These are phyloP conservation scores for Albatrellus ellisii DNA, from an alignment of 768 basidiomycete species.

Conservation along the genomic window DNA sequence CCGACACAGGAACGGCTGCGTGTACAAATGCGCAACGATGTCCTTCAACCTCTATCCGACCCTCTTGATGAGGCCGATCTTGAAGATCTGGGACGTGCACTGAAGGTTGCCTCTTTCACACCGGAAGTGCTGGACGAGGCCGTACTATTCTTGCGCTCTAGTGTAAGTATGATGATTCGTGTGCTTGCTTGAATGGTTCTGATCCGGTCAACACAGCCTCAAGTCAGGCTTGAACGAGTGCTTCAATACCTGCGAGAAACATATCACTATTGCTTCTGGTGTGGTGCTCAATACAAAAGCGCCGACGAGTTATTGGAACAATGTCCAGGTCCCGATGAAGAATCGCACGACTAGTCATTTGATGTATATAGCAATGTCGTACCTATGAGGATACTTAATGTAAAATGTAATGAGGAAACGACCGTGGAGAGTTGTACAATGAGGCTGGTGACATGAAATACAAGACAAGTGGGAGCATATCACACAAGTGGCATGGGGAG, in stretches of 20 bases:
- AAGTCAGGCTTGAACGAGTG: constrained; percentile 53
- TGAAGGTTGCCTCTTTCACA: constrained; percentile 24
- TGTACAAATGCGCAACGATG: constrained; percentile 64
- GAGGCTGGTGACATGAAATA: no score
- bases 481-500: no score
- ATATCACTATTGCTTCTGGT: constrained; percentile 82
- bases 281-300: constrained; percentile 61
- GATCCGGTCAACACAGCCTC: constrained; percentile 34
- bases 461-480: no score
- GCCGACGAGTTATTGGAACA: constrained; percentile 42
- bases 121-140: constrained; percentile 54
- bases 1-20: constrained; percentile 38
- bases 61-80: constrained; percentile 27
- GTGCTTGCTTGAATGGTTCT: constrained; percentile 18
- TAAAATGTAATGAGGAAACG: no score
- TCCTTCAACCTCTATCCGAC: constrained; percentile 35
- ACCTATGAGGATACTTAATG: not conserved
- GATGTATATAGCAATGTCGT: not conserved
- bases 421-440: no score
- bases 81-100: constrained; percentile 14
- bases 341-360: constrained; percentile 53
- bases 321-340: constrained; percentile 70
- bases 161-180: constrained; percentile 23
- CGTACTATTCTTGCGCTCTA: constrained; percentile 54
- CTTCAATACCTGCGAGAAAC: constrained; percentile 60